Conservation (phyloP, 306 rosid genomes). For the Nissolia schottii region DNA sequence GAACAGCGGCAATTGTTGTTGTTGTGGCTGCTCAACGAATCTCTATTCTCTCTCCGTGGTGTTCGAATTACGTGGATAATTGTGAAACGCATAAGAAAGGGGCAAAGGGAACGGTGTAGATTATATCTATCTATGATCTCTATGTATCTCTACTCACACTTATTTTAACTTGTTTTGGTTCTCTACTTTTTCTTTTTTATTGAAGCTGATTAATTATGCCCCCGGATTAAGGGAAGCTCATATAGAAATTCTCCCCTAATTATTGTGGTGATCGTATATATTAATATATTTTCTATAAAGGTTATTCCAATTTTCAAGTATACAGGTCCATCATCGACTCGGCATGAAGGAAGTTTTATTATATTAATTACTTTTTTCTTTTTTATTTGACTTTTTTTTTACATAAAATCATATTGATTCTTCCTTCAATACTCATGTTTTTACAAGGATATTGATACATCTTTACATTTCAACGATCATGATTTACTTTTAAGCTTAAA, state of each 20-base stretch:
- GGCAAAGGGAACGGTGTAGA: slow-evolving; percentile 16
- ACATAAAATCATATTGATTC: not conserved
- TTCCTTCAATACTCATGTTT: no score
- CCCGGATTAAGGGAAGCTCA: slow-evolving; percentile 1
- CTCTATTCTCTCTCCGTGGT: not conserved
- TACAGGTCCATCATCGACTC: not conserved
- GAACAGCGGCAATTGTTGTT: not conserved
- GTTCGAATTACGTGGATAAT: slow-evolving; percentile 14
- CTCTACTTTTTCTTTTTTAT: not conserved
- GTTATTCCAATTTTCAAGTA: not conserved
- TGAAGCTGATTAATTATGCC: not conserved
- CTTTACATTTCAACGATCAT: no score
- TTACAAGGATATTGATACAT: no score
- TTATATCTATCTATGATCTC: not conserved
- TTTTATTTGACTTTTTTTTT: not conserved
- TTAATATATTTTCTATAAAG: not conserved
- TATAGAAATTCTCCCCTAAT: not conserved
- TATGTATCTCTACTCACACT: not conserved
- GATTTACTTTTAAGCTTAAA: no score
- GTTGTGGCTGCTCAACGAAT: not conserved
- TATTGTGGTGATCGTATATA: no score
- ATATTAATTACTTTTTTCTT: not conserved
- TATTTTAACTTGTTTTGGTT: slow-evolving; percentile 4
- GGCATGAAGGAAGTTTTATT: not conserved
- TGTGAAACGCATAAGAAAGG: not conserved